Conservation (phyloP, 805 yeast species). For the Metschnikowia koreensis region DNA sequence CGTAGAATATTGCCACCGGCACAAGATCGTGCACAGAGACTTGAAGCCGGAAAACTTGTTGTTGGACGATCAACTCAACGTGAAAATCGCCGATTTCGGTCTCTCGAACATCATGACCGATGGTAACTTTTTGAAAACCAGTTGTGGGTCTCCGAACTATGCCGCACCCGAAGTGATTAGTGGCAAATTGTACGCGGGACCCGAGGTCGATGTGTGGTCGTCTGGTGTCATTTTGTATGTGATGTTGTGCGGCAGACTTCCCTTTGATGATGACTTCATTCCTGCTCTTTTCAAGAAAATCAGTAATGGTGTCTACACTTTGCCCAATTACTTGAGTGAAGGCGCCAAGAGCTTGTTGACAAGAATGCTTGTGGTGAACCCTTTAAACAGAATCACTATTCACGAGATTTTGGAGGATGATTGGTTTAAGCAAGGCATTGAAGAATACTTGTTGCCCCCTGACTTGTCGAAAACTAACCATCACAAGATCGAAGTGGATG, state of each 20-base stretch:
- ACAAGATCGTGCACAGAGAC: conserved; percentile 94
- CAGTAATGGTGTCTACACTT: conserved; percentile 85
- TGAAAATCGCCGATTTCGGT: conserved; percentile 95
- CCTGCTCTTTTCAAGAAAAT: conserved; percentile 93
- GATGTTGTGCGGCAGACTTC: conserved; percentile 92
- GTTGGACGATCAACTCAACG: conserved; percentile 85
- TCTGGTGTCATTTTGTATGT: conserved; percentile 94
- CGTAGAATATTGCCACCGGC: conserved; percentile 93
- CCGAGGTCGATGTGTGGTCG: conserved; percentile 98
- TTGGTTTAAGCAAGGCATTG: conserved; percentile 83
- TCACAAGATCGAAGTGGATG: conserved; percentile 57
- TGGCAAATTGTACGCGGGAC: conserved; percentile 94
- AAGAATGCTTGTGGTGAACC: conserved; percentile 91
- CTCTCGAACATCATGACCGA: conserved; percentile 95
- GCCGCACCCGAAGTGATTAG: conserved; percentile 97
- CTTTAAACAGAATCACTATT: conserved; percentile 88
- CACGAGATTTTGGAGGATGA: conserved; percentile 90
- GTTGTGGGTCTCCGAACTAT: conserved; percentile 95
- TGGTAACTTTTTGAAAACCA: conserved; percentile 90
- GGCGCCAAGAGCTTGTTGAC: conserved; percentile 84
- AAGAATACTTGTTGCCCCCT: conserved; percentile 72
- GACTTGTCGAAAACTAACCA: conserved; percentile 38
- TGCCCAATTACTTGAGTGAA: conserved; percentile 80
- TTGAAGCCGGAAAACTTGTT: conserved; percentile 92
- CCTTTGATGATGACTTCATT: conserved; percentile 94